A percentile compares a stretch with the other conserved stretches of the same genome.
These are phyloP conservation scores for Kodamaea neixiangensis DNA, from an alignment of 805 yeast genomes.

Conservation along the genomic window DNA sequence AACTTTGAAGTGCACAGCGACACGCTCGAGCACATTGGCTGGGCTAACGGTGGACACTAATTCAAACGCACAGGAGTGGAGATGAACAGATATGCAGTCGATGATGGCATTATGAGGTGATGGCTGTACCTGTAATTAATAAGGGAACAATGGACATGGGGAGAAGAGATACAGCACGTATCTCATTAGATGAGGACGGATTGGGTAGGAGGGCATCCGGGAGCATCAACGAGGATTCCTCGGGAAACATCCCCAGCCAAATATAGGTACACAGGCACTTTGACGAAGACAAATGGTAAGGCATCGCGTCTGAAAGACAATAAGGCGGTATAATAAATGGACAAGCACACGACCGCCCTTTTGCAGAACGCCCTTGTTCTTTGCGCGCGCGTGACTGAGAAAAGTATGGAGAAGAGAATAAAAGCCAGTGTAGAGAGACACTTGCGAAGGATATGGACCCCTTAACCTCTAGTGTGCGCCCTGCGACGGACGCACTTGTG, in stretches of 20 bases:
- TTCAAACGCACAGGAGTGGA: too few species aligned
- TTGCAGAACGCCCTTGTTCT: neutral
- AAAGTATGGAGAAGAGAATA: neutral
- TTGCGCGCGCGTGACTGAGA: neutral
- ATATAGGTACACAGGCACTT: neutral
- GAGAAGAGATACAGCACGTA: neutral
- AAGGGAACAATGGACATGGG: neutral
- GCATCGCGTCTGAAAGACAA: slow-evolving; percentile 1
- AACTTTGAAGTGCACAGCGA: neutral
- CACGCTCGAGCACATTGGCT: neutral
- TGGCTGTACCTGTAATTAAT: neutral
- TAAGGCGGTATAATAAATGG: neutral
- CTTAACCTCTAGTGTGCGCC: slow-evolving; percentile 75
- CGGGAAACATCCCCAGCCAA: neutral
- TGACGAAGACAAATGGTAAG: neutral
- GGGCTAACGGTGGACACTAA: too few species aligned
- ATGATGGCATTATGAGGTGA: neutral
- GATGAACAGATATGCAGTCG: neutral
- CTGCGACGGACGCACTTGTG: slow-evolving; percentile 69
- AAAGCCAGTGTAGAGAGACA: neutral
- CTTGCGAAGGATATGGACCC: slow-evolving; percentile 46
- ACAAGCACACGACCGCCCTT: slow-evolving; percentile 4
- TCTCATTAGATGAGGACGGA: neutral
- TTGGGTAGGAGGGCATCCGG: neutral
- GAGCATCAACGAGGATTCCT: neutral